Base-by-base conservation (phyloP, 106 monocot genomes). In the Dioscorea zingiberensis region DNA sequence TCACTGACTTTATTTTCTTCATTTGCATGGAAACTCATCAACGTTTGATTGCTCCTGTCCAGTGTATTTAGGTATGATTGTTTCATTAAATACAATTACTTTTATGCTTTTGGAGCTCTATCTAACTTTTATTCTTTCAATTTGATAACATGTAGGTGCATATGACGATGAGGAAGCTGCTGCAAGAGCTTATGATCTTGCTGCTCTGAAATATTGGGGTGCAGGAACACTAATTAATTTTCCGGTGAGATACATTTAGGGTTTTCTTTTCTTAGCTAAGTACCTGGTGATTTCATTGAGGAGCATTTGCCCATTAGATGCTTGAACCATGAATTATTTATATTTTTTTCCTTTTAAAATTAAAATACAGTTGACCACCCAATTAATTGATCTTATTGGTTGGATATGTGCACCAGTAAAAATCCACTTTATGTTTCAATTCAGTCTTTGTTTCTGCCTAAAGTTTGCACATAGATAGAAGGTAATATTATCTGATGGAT, bases 131-230 rank as follows among this genome's bases (percentile, higher is more conserved):
- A 38, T 69, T 56, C 13, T 29, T 44, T 45, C 44, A 64, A 48
- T 7, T 32, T 48, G n/a, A 62, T 72, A 65, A 27, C 18, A 44
- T 81, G 44, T 23, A 97, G 95, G 95, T 74, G 95, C 95, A 62
- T 97, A 97, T 86, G 95, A 97, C 80, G 95, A 97, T 59, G 95
- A 97, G 47, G 95, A 97, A 66, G 95, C 95, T 81, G 95, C 95
- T 63, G 95, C 91, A 54, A 88, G 95, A 75, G 95, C 95, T 27
- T 97, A 97, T 88, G 95, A 97, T 84, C 88, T 97, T 75, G 95
- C 95, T 75, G 95, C 95, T 71, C 61, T 97, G 55, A 95, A 91
- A 76, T 97, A 97, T 30, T 97, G 95, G 95, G 95, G 95, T 55
- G 85, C 91, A 16, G 95, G 95, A 47, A 97, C 95, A 19, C 83